phyloP scores from a whole-genome alignment of 768 basidiomycete genomes.

The Trametes maxima region DNA sequence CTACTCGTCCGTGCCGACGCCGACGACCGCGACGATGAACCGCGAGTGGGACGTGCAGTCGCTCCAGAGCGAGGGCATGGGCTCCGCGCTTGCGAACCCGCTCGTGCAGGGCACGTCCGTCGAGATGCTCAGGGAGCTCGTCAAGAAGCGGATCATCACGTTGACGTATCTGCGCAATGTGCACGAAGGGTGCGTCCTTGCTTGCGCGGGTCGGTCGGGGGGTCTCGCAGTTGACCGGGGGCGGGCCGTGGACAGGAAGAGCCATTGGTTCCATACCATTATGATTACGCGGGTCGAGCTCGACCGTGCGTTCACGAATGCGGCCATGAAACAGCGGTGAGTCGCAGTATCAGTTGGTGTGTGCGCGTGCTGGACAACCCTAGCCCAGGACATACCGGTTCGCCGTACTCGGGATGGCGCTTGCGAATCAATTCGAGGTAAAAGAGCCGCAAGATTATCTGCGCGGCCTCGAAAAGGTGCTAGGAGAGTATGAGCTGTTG shows the following conservation, averaged over 20 bases:
- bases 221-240: constrained; percentile 2
- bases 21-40: constrained; percentile 36
- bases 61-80: constrained; percentile 48
- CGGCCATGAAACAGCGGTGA: constrained; percentile 78
- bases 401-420: constrained; percentile 83
- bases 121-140: constrained; percentile 76
- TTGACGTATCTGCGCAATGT: constrained; percentile 84
- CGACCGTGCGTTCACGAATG: constrained; percentile 72
- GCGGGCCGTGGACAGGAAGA: constrained; percentile 49
- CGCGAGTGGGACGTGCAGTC: constrained; percentile 80
- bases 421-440: constrained; percentile 81
- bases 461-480: constrained; percentile 67
- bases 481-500: constrained; percentile 77
- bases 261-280: constrained; percentile 89
- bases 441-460: constrained; percentile 80
- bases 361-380: constrained; percentile 1
- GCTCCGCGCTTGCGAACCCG: constrained; percentile 20
- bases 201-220: background rate
- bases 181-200: constrained; percentile 88
- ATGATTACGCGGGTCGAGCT: constrained; percentile 75
- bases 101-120: constrained; percentile 64
- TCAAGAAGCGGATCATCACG: constrained; percentile 84
- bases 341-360: constrained; percentile 20
- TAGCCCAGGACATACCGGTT: constrained; percentile 73
- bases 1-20: constrained; percentile 28